Evolutionary conservation across 1,284 basidiomycete genomes (phyloP), one percentile per base, ranked within the genome.

Genomic region (Paramarasmius palmivorus): DNA sequence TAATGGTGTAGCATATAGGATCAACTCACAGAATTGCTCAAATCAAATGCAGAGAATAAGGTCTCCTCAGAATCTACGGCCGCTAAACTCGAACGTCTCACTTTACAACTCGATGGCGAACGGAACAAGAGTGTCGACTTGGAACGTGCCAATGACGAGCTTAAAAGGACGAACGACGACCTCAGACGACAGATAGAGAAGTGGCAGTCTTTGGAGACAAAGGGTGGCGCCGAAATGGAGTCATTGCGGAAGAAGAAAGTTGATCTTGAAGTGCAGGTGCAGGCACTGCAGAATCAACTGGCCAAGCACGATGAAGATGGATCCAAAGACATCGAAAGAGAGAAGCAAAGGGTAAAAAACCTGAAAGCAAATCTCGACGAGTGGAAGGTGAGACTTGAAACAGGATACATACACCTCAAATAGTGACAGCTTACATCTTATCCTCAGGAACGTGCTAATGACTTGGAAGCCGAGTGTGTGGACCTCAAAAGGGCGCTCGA

Each of bases 161-260:
- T 83, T 25, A 79, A 81, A 56, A 77, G 79, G 10, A 75, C 76
- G 7, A 77, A 77, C 52, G 67, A 70, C 2, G 79, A 86, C 37
- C 68, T 89, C 38, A 76, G 79, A 45, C 76, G 77, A 3, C 88
- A 90, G 61, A 68, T 90, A 10, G 78, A 81, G 46, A 82, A 86
- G 61, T 89, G 85, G 86, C 75, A 86, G 61, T 77, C 68, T 23
- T 66, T 88, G 12, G 89, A 90, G 61, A 82, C 71, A 25, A 82
- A 81, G 52, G 86, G 82, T 49, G 82, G 76, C 15, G 77, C 73
- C 10, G 83, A 86, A 45, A 71, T 77, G 8, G 86, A 84, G 52
- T 66, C 70, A 2, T 67, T 78, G 54, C 76, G 83, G 41, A 84
- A 82, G 63, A 71, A 74, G 50, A 78, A 78, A 15, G 70, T 78